phyloP scores from a whole-genome alignment of 768 basidiomycete genomes.

The Suillus lakei region DNA sequence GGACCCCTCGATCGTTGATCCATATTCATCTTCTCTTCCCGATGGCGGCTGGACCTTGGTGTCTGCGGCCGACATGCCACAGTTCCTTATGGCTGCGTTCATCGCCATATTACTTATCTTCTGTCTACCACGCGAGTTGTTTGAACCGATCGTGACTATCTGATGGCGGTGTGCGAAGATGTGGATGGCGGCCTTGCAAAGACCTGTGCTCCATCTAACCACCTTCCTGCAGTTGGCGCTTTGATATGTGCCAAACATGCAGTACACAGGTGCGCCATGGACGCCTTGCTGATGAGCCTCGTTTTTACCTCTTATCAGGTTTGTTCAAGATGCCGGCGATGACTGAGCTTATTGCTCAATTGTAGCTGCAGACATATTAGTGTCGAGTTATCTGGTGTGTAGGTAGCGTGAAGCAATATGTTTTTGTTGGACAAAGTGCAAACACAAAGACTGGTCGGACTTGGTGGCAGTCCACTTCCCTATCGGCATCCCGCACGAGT shows the following conservation, averaged over 20 bases:
- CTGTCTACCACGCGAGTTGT: background rate
- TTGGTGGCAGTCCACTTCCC: background rate
- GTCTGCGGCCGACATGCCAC: background rate
- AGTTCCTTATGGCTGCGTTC: slow-evolving; percentile 1
- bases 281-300: background rate
- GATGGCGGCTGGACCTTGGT: background rate
- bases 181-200: slow-evolving; percentile 4
- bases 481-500: slow-evolving; percentile 2
- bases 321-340: slow-evolving; percentile 1
- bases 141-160: background rate
- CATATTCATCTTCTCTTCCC: background rate
- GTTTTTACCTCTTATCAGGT: background rate
- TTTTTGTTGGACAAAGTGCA: background rate
- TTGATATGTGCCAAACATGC: background rate
- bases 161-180: slow-evolving; percentile 1
- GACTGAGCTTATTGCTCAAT: background rate
- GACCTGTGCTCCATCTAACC: background rate
- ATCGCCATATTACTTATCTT: background rate
- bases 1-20: slow-evolving; percentile 5
- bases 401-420: slow-evolving; percentile 6
- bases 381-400: slow-evolving; percentile 1
- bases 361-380: slow-evolving; percentile 5
- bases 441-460: background rate
- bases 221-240: background rate
- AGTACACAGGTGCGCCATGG: slow-evolving; percentile 1